Evolutionary conservation across 1,284 basidiomycete genomes (phyloP).

Genomic region (Trichosporon sp.): DNA sequence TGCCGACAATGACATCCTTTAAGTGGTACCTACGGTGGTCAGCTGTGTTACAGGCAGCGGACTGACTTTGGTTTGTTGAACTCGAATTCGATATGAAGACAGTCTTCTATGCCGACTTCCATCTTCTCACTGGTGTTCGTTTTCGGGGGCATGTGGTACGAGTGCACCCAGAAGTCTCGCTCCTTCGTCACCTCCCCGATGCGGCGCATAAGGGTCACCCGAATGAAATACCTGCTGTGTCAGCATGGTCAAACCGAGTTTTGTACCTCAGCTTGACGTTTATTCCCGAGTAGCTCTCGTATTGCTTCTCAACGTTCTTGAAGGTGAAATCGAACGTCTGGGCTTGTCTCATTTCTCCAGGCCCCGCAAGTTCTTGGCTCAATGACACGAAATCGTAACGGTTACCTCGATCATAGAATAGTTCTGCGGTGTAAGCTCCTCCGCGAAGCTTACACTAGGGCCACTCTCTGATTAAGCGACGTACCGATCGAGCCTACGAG

Average conservation of each 20-base stretch:
- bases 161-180: constrained; percentile 95
- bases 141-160: constrained; percentile 97
- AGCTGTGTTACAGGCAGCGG: neutral
- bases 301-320: constrained; percentile 99
- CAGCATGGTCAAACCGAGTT: neutral
- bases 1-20: constrained; percentile 98
- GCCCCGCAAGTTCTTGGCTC: constrained; percentile 89
- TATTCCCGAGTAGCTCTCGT: constrained; percentile 96
- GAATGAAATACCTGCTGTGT: constrained; percentile 80
- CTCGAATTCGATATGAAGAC: constrained; percentile 98
- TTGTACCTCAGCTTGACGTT: constrained; percentile 92
- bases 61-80: constrained; percentile 98
- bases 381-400: constrained; percentile 97
- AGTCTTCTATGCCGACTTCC: constrained; percentile 99
- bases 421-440: constrained; percentile 62
- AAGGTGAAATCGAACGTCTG: constrained; percentile 95
- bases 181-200: constrained; percentile 93
- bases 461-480: constrained; percentile 39
- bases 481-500: constrained; percentile 93
- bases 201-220: constrained; percentile 83
- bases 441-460: no score
- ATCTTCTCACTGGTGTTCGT: constrained; percentile 98
- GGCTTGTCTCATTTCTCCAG: constrained; percentile 90
- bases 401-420: constrained; percentile 83
- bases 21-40: constrained; percentile 76